Evolutionary conservation across 179 eudicot species (phyloP).

Genomic region (Amaranthus tricolor): DNA sequence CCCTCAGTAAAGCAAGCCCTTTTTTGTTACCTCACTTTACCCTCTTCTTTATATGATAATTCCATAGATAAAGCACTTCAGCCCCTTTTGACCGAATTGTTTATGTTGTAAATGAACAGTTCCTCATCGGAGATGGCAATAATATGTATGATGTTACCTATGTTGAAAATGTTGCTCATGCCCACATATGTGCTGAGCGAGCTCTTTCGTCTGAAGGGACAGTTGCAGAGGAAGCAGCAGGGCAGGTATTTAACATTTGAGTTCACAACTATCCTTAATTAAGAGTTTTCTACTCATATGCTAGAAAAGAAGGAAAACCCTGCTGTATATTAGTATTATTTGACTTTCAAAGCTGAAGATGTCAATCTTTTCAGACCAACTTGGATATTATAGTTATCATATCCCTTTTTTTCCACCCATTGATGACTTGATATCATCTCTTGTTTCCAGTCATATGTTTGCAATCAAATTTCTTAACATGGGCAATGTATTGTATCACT

Average conservation of each 20-base stretch:
- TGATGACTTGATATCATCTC: background rate
- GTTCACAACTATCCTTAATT: background rate
- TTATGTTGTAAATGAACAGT: constrained; percentile 39
- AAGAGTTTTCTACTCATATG: background rate
- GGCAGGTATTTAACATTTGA: constrained; percentile 54
- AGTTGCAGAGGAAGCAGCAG: constrained; percentile 83
- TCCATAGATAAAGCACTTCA: too few species aligned
- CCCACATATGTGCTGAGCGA: constrained; percentile 97
- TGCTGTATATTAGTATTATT: background rate
- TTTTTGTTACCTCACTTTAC: too few species aligned
- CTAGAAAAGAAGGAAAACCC: background rate
- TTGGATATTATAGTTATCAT: background rate
- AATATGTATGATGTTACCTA: constrained; percentile 95
- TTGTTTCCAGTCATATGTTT: background rate
- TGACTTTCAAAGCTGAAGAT: background rate
- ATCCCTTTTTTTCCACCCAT: constrained; percentile 4
- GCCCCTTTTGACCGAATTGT: background rate
- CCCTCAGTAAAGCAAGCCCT: too few species aligned
- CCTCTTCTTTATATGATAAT: too few species aligned
- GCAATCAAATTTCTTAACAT: background rate
- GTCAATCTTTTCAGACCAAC: background rate
- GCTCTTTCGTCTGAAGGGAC: constrained; percentile 78
- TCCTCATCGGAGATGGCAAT: constrained; percentile 88
- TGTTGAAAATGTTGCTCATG: constrained; percentile 98
- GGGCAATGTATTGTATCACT: background rate